Conservation (phyloP, 495 filamentous ascomycete species). For the Aspergillus biplanus region DNA sequence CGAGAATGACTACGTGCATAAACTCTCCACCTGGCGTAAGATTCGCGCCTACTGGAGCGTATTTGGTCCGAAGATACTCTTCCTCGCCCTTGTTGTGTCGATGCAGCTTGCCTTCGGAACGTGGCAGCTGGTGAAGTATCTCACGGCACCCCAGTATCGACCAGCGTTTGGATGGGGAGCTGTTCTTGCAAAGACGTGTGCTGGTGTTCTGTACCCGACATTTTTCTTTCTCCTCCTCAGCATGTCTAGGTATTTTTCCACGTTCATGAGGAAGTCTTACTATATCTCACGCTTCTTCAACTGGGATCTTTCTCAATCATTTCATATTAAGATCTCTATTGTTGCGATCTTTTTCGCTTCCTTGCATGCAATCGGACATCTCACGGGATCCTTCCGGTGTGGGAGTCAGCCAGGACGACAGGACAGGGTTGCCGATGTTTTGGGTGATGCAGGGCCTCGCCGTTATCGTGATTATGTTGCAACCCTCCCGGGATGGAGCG, state of each 20-base stretch:
- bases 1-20: constrained; percentile 13
- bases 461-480: not conserved
- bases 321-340: constrained; percentile 13
- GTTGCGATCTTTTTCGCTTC: constrained; percentile 3
- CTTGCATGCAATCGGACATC: constrained; percentile 14
- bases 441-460: constrained; percentile 2
- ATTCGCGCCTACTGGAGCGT: constrained; percentile 13
- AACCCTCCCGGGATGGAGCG: not conserved
- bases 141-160: constrained; percentile 8
- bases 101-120: constrained; percentile 15
- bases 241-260: not conserved
- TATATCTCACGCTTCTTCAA: not conserved
- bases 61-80: constrained; percentile 4
- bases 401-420: not conserved
- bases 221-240: not conserved
- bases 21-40: constrained; percentile 4
- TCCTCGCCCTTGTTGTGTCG: constrained; percentile 4
- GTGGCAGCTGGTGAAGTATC: constrained; percentile 16
- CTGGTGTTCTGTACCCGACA: not conserved
- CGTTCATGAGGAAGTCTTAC: not conserved
- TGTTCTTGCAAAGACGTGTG: not conserved
- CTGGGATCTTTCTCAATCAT: not conserved
- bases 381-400: constrained; percentile 7
- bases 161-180: constrained; percentile 12
- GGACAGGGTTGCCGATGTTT: not conserved